Conservation (phyloP, 164 flowering plant species). For the Chimonanthus salicifolius region DNA sequence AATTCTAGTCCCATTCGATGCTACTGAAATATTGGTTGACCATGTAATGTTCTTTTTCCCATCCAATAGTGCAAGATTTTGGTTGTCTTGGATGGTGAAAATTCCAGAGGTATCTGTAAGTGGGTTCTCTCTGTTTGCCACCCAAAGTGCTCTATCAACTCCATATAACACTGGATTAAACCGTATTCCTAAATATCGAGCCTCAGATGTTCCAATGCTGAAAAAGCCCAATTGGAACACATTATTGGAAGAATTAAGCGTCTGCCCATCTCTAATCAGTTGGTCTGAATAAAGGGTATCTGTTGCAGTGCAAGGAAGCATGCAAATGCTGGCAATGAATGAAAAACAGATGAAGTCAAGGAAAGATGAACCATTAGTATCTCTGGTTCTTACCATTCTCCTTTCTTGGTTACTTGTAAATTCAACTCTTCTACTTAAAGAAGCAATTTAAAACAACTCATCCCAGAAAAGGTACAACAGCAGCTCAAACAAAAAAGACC, state of each 20-base stretch:
- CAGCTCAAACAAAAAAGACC: no score
- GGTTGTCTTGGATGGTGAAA: background rate
- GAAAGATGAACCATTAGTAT: no score
- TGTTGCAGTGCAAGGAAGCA: no score
- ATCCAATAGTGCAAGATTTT: background rate
- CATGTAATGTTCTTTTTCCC: background rate
- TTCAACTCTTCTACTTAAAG: no score
- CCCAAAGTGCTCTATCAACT: background rate
- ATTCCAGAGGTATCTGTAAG: background rate
- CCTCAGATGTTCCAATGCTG: background rate
- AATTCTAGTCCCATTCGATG: background rate
- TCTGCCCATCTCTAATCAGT: background rate
- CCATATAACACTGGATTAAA: no score
- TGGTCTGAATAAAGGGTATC: background rate
- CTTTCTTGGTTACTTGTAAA: no score
- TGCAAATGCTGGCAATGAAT: no score
- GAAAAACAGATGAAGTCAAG: no score
- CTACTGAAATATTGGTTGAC: background rate
- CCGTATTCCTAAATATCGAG: background rate
- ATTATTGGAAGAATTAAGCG: background rate
- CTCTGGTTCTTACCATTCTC: no score
- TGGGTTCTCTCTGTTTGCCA: slow-evolving; percentile 2
- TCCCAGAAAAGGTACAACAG: no score
- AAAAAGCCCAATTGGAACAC: background rate
- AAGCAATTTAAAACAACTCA: no score